Evolutionary conservation across 257 asterid species (phyloP).

Genomic region (Penstemon barbatus): DNA sequence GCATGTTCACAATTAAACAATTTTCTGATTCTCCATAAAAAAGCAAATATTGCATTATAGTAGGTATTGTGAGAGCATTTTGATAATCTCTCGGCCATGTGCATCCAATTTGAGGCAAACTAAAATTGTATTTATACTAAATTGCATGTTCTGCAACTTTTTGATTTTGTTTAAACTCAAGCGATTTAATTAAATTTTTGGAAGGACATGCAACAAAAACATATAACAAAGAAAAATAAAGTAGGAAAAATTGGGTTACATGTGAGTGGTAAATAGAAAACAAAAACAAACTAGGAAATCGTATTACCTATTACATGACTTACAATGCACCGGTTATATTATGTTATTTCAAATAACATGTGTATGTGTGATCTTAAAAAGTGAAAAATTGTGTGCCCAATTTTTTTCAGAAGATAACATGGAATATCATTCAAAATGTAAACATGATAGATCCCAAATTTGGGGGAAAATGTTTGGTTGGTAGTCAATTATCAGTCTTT

Average conservation of each 20-base stretch:
- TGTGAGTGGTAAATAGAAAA: conserved; percentile 33
- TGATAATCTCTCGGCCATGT: conserved; percentile 53
- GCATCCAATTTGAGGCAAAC: conserved; percentile 48
- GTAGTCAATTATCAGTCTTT: too few relatives aligned
- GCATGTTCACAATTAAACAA: conserved; percentile 27
- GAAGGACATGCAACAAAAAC: conserved; percentile 36
- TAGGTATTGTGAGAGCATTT: conserved; percentile 32
- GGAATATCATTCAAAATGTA: too few relatives aligned
- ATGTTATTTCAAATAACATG: too few relatives aligned
- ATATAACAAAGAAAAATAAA: conserved; percentile 30
- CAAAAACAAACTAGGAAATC: not conserved
- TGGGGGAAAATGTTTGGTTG: too few relatives aligned
- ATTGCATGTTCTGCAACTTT: conserved; percentile 36
- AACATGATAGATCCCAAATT: too few relatives aligned
- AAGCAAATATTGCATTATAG: conserved; percentile 17
- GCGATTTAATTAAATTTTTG: conserved; percentile 25
- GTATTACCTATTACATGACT: conserved; percentile 36
- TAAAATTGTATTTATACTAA: too few relatives aligned
- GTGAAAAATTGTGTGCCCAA: too few relatives aligned
- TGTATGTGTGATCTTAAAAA: too few relatives aligned
- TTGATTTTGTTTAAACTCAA: conserved; percentile 21
- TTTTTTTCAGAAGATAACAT: too few relatives aligned
- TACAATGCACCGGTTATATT: too few relatives aligned
- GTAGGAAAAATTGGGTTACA: conserved; percentile 45
- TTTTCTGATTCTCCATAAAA: conserved; percentile 15